These are phyloP conservation scores for Osmanthus fragrans DNA, from an alignment of 257 asterid species.

Conservation along the genomic window DNA sequence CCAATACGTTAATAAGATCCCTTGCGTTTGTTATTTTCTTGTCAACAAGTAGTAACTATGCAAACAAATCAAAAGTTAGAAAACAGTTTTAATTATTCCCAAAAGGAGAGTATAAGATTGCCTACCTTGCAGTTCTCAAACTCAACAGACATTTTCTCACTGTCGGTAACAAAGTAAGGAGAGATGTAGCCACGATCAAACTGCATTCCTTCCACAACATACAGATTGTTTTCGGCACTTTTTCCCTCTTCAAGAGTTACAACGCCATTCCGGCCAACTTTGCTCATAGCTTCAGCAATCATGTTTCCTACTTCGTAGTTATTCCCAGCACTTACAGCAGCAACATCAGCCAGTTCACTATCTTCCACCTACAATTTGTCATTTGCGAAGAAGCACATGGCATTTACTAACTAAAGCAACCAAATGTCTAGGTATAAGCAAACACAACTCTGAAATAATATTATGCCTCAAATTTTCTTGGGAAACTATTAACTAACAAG, in stretches of 20 bases:
- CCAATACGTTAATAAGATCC: slow-evolving; percentile 74
- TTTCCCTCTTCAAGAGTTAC: slow-evolving; percentile 98
- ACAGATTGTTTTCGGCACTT: slow-evolving; percentile 84
- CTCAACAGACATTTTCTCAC: slow-evolving; percentile 91
- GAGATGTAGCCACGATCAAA: slow-evolving; percentile 95
- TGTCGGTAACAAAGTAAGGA: slow-evolving; percentile 90
- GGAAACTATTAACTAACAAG: background rate
- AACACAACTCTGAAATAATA: background rate
- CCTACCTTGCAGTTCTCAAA: slow-evolving; percentile 95
- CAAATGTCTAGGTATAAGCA: background rate
- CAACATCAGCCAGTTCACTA: slow-evolving; percentile 95
- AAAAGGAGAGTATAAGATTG: background rate
- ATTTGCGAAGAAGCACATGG: background rate
- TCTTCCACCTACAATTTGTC: slow-evolving; percentile 75
- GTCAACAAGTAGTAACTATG: slow-evolving; percentile 86
- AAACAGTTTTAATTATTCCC: background rate
- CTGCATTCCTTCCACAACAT: slow-evolving; percentile 98
- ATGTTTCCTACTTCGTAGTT: slow-evolving; percentile 86
- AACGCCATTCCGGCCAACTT: slow-evolving; percentile 95
- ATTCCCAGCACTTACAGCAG: slow-evolving; percentile 99
- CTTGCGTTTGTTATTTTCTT: slow-evolving; percentile 93
- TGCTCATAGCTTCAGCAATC: slow-evolving; percentile 97
- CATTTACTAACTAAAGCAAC: background rate
- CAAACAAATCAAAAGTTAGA: slow-evolving; percentile 22
- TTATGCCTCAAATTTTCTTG: background rate